A percentile compares a stretch with the other conserved stretches of the same genome.
Evolutionary conservation across 129 eudicot genomes (phyloP).

Genomic region (Heracleum sosnowskyi): DNA sequence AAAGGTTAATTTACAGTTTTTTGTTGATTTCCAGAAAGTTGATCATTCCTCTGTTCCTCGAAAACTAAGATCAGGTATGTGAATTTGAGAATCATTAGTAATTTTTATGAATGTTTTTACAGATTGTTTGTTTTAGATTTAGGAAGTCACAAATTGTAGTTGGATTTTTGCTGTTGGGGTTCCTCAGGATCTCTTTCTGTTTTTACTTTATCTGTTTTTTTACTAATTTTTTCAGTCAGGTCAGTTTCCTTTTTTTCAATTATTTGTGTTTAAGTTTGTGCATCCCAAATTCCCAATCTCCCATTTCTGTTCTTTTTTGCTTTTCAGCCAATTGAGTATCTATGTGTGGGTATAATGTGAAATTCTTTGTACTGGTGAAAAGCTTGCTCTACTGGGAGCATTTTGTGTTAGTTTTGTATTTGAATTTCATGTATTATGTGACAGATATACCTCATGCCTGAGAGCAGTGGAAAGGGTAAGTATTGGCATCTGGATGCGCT

Average conservation of each 20-base stretch:
- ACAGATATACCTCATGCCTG: no score
- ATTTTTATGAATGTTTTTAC: neutral
- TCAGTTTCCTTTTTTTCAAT: conserved; percentile 16
- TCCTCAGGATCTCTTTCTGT: conserved; percentile 10
- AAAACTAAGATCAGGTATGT: conserved; percentile 62
- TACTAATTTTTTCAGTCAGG: neutral
- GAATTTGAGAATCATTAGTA: neutral
- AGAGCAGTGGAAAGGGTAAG: no score
- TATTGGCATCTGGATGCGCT: conserved; percentile 48
- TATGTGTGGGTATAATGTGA: neutral
- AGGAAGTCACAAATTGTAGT: conserved; percentile 18
- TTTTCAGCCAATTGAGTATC: neutral
- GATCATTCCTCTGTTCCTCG: conserved; percentile 43
- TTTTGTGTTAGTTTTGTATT: no score
- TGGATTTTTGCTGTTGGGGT: conserved; percentile 13
- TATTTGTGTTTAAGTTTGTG: neutral
- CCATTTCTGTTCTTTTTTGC: neutral
- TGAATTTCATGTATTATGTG: no score
- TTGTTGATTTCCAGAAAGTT: conserved; percentile 26
- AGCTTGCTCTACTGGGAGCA: no score
- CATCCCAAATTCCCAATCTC: neutral
- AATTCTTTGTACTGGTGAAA: neutral
- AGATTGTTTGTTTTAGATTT: neutral
- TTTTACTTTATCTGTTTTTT: conserved; percentile 7
- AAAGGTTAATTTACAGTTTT: conserved; percentile 31